Conservation (phyloP, 176 grass and related monocot genomes). For the Otatea glauca region DNA sequence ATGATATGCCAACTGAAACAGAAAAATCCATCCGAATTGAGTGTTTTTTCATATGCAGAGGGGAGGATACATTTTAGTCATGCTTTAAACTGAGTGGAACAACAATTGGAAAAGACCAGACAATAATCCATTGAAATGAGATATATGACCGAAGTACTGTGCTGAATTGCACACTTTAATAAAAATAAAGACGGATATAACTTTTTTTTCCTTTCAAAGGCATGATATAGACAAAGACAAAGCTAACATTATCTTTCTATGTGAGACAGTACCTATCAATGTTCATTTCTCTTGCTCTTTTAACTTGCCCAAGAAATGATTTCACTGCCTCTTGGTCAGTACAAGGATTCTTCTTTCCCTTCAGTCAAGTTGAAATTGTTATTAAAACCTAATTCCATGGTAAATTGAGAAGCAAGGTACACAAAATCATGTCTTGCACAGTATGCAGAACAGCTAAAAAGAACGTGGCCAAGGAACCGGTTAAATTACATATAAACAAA, state of each 20-base stretch:
- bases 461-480: too few relatives aligned
- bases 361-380: constrained; percentile 42
- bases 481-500: too few relatives aligned
- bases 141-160: background rate
- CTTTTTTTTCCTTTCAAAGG: background rate
- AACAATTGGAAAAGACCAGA: background rate
- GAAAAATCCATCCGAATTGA: constrained; percentile 17
- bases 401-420: background rate
- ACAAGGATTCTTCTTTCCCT: constrained; percentile 96
- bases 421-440: background rate
- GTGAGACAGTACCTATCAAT: constrained; percentile 69
- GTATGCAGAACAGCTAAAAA: too few relatives aligned
- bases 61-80: background rate
- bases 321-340: constrained; percentile 70
- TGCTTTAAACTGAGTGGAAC: constrained; percentile 14
- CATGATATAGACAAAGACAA: constrained; percentile 5
- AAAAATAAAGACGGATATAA: background rate
- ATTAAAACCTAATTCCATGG: background rate
- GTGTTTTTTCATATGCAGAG: background rate
- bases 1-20: constrained; percentile 96
- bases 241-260: background rate
- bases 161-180: background rate
- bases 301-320: constrained; percentile 73
- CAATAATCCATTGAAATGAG: background rate
- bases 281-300: constrained; percentile 68